Conservation (phyloP, 2,329 filamentous ascomycete genomes). For the Emergomyces africanus region DNA sequence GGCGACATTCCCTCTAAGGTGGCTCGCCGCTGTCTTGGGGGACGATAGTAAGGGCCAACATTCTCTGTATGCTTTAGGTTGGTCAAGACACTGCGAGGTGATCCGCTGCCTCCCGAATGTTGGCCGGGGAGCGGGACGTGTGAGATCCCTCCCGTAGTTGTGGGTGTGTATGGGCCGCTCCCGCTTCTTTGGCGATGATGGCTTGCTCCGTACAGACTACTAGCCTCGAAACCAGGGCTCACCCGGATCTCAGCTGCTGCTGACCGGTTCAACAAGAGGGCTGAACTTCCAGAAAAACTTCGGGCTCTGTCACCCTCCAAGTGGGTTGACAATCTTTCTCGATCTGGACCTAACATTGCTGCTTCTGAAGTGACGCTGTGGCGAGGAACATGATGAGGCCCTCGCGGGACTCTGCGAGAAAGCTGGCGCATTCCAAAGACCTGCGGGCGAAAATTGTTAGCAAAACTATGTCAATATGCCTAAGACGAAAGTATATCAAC, state of each 20-base stretch:
- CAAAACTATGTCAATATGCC: background rate
- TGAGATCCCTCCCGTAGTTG: conserved; percentile 62
- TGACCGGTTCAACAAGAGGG: conserved; percentile 44
- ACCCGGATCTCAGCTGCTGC: conserved; percentile 32
- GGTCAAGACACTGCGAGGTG: conserved; percentile 30
- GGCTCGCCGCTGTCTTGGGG: conserved; percentile 58
- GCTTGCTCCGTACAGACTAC: conserved; percentile 33
- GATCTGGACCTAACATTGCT: conserved; percentile 62
- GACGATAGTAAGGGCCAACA: conserved; percentile 76
- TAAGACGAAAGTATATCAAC: background rate
- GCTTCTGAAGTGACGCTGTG: conserved; percentile 73
- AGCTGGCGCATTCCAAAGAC: conserved; percentile 87
- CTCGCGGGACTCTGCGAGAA: conserved; percentile 55
- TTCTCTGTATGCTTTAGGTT: conserved; percentile 39
- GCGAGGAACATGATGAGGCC: conserved; percentile 49
- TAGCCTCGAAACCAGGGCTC: conserved; percentile 44
- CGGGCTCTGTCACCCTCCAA: conserved; percentile 42
- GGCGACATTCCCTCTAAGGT: conserved; percentile 41
- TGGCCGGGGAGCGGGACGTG: conserved; percentile 44
- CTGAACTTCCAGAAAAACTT: conserved; percentile 50
- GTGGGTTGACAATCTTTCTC: conserved; percentile 48
- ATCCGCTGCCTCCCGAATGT: conserved; percentile 30
- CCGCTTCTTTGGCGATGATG: conserved; percentile 43
- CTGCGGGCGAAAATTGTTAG: conserved; percentile 14
- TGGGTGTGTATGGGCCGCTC: conserved; percentile 53